A percentile compares a stretch with the other conserved stretches of the same genome.
phyloP scores from a whole-genome alignment of 371 early-diverging fungal species.

The Mortierella sp. region DNA sequence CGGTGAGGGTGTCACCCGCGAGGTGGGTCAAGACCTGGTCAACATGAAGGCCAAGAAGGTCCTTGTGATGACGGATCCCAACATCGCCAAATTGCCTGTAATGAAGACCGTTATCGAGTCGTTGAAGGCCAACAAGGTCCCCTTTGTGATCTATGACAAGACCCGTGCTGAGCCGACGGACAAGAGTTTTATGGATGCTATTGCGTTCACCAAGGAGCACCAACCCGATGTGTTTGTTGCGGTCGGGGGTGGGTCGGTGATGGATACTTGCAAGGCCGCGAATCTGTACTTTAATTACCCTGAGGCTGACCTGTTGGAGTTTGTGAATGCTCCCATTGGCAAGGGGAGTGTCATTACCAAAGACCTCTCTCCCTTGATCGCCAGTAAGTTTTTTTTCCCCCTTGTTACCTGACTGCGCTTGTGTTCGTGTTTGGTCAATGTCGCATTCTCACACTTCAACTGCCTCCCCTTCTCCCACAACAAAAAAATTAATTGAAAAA shows the following conservation, averaged over 20 bases:
- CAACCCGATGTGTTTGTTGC: constrained; percentile 90
- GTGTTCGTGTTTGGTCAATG: constrained; percentile 9
- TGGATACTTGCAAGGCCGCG: constrained; percentile 94
- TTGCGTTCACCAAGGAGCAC: constrained; percentile 82
- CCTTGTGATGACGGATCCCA: constrained; percentile 89
- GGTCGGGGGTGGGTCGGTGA: constrained; percentile 94
- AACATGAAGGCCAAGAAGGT: constrained; percentile 87
- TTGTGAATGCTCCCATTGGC: constrained; percentile 96
- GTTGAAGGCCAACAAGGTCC: constrained; percentile 78
- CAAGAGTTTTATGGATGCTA: constrained; percentile 81
- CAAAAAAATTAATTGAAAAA: background rate
- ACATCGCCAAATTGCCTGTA: constrained; percentile 82
- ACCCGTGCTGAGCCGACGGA: constrained; percentile 92
- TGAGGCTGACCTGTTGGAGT: constrained; percentile 89
- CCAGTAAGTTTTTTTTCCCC: constrained; percentile 65
- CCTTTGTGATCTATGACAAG: constrained; percentile 81
- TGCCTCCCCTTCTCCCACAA: background rate
- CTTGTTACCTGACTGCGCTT: background rate
- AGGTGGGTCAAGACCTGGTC: constrained; percentile 89
- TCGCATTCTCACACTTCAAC: background rate
- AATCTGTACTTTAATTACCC: constrained; percentile 88
- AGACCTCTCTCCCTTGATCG: constrained; percentile 85
- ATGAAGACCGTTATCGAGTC: constrained; percentile 84
- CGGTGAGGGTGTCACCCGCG: constrained; percentile 88
- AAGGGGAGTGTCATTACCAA: constrained; percentile 83